Percentiles rank a stretch among this genome's conserved stretches.
phyloP scores from a whole-genome alignment of 192 early-diverging fungal genomes.

The Coemansia sp. region DNA sequence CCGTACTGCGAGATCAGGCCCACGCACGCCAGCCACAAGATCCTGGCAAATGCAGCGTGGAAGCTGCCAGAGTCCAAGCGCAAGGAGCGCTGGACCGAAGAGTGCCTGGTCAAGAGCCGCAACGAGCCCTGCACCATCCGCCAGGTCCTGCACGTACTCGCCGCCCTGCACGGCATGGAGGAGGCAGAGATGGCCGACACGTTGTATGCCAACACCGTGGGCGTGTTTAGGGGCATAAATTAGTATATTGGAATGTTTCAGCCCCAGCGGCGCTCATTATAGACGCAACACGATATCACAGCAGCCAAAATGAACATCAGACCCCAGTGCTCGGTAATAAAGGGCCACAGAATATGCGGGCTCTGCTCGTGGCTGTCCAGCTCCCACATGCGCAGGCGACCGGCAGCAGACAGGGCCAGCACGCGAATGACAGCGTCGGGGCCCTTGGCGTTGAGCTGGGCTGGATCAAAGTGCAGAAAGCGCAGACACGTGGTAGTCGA shows the following conservation, averaged over 20 bases:
- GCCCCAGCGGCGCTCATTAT: constrained; percentile 50
- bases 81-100: constrained; percentile 64
- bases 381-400: constrained; percentile 48
- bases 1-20: constrained; percentile 92
- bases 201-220: constrained; percentile 66
- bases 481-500: constrained; percentile 42
- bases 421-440: constrained; percentile 18
- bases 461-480: constrained; percentile 40
- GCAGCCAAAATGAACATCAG: constrained; percentile 52
- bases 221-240: constrained; percentile 57
- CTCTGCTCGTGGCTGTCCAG: constrained; percentile 42
- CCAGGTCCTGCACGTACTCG: constrained; percentile 69
- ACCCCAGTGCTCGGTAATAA: constrained; percentile 52
- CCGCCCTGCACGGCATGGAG: constrained; percentile 58
- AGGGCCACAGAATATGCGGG: constrained; percentile 53
- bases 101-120: constrained; percentile 71
- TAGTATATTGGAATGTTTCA: constrained; percentile 7
- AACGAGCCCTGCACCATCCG: constrained; percentile 86
- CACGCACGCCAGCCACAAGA: constrained; percentile 76
- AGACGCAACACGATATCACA: constrained; percentile 48
- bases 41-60: constrained; percentile 52
- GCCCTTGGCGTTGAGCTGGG: constrained; percentile 18
- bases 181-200: constrained; percentile 56
- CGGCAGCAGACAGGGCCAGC: constrained; percentile 27
- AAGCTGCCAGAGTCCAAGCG: constrained; percentile 58